Evolutionary conservation across 176 grass and related monocot species (phyloP).

Genomic region (Aechmea fasciata): DNA sequence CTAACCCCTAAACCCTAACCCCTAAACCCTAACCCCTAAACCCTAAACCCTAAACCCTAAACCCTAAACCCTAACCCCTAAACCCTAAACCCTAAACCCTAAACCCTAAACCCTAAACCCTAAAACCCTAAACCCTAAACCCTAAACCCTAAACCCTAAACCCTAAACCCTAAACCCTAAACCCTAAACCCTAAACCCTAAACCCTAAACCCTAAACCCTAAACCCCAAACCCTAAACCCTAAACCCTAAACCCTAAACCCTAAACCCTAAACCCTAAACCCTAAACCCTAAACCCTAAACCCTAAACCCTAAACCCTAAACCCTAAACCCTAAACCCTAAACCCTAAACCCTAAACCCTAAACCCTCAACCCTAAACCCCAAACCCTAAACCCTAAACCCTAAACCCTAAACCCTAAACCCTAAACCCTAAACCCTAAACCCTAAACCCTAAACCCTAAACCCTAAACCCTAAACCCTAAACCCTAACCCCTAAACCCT

Average conservation of each 20-base stretch:
- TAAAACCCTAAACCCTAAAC: constrained; percentile 24
- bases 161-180: constrained; percentile 22
- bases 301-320: constrained; percentile 14
- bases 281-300: constrained; percentile 19
- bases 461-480: constrained; percentile 26
- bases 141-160: constrained; percentile 29
- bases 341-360: constrained; percentile 29
- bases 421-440: constrained; percentile 26
- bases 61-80: too few relatives aligned
- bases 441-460: constrained; percentile 24
- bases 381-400: constrained; percentile 28
- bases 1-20: too few relatives aligned
- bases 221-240: constrained; percentile 20
- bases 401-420: constrained; percentile 18
- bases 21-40: too few relatives aligned
- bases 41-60: too few relatives aligned
- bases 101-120: constrained; percentile 22
- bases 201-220: constrained; percentile 18
- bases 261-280: constrained; percentile 15
- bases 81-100: constrained; percentile 13
- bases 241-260: neutral
- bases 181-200: constrained; percentile 4
- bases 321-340: constrained; percentile 20
- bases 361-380: constrained; percentile 28
- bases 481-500: constrained; percentile 23